Evolutionary conservation across 1,284 basidiomycete species (phyloP), one percentile per base, ranked within the genome.

Genomic region (Termitomyces sp.): DNA sequence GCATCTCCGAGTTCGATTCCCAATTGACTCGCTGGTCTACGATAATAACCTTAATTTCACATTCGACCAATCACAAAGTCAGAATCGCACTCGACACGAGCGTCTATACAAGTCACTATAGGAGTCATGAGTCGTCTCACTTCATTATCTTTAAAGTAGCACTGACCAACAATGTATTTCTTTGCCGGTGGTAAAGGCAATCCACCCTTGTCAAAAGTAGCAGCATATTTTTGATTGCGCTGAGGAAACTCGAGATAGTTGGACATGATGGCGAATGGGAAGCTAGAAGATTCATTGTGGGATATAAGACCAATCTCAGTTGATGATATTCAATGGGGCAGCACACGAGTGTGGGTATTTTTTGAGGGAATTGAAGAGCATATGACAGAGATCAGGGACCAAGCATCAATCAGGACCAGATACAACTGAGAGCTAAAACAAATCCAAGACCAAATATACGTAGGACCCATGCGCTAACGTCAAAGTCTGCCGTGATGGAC

Each of bases 1-100:
- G 83, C 81, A 52, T 87, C 84, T 48, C 86, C 85, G 55, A 84
- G 77, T 33, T 81, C 71, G 48, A 86, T 71, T 7, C 83, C 84
- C 28, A 86, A 76, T 54, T 82, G 77, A 7, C 77, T 73, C 40
- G 78, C 78, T 21, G 82, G 81, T 62, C 82, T 85, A 61, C 26
- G 51, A 33, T 34, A 2, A 5, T 5, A 7, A 3, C 6, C 10
- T 28, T 13, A 17, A 28, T 17, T 10, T 38, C 17, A 26, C n/a
- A 38, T 13, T n/a, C 24, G 17, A 48, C 6, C 5, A 48, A 9
- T 36, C 2, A 13, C n/a, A 36, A 48, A 28, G n/a, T 17, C 21
- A 24, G n/a, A 26, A 26, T 38, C 47, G 47, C 34, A 48, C 47
- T 48, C 47, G 13, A 48, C n/a, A 38, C 47, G 47, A 28, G 47